These are phyloP conservation scores for Patellifolia procumbens DNA, from an alignment of 179 eudicot species.

Conservation along the genomic window DNA sequence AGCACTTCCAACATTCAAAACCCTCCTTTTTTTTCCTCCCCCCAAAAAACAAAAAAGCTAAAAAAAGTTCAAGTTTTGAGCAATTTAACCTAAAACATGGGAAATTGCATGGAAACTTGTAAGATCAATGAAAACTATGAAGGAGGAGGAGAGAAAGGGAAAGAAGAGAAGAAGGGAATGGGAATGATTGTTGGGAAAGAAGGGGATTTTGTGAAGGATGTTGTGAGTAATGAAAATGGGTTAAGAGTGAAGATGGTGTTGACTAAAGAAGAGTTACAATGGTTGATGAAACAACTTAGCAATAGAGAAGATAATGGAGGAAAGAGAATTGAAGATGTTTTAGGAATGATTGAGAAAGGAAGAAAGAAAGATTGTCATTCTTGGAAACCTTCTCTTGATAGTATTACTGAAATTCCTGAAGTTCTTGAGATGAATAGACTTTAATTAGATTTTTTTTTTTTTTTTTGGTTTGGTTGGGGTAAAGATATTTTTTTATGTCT, in stretches of 20 bases:
- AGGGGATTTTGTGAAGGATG: conserved; percentile 19
- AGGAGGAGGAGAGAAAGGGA: conserved; percentile 12
- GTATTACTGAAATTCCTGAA: conserved; percentile 39
- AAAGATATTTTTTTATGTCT: not conserved
- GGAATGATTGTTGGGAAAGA: conserved; percentile 17
- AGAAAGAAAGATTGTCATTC: conserved; percentile 21
- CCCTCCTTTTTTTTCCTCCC: not conserved
- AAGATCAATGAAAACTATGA: not conserved
- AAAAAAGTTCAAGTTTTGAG: not conserved
- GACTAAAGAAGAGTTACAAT: conserved; percentile 42
- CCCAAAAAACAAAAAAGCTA: not conserved
- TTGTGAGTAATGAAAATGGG: conserved; percentile 20
- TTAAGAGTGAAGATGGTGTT: conserved; percentile 40
- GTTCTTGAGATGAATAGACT: conserved; percentile 24
- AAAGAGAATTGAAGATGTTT: conserved; percentile 26
- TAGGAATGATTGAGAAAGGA: conserved; percentile 30
- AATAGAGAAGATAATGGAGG: conserved; percentile 17
- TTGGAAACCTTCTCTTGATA: conserved; percentile 42
- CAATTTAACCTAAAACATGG: conserved; percentile 15
- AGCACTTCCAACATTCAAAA: not conserved
- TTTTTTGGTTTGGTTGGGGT: not conserved
- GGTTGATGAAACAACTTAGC: conserved; percentile 31
- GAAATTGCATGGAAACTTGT: conserved; percentile 35
- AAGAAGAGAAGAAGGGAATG: conserved; percentile 6
- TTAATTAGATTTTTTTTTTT: not conserved